Evolutionary conservation across 352 stramenopile genomes (phyloP).

Genomic region (Phytophthora rubi): DNA sequence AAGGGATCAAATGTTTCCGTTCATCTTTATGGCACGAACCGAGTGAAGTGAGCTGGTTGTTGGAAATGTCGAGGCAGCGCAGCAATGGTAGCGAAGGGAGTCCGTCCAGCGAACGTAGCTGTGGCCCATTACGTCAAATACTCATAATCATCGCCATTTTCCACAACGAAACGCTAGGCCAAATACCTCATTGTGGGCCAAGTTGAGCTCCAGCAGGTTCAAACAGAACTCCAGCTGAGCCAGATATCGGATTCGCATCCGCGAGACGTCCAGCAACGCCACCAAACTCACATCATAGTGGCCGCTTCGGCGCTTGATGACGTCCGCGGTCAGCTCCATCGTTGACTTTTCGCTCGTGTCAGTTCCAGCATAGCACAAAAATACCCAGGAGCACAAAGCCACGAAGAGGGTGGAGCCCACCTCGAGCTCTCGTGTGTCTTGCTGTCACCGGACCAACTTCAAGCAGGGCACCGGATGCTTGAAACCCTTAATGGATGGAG

Average conservation of each 20-base stretch:
- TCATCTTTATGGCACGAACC: constrained; percentile 31
- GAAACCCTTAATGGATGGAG: neutral
- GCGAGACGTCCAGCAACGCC: constrained; percentile 67
- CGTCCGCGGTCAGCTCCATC: constrained; percentile 70
- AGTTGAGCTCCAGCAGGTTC: constrained; percentile 63
- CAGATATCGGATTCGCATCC: constrained; percentile 45
- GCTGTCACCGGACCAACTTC: neutral
- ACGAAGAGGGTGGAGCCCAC: neutral
- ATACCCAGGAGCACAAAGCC: constrained; percentile 10
- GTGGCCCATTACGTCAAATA: neutral
- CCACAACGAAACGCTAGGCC: neutral
- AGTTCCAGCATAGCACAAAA: constrained; percentile 1
- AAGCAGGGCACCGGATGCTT: neutral
- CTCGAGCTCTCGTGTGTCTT: constrained; percentile 1
- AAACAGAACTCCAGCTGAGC: constrained; percentile 53
- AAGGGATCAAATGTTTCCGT: neutral
- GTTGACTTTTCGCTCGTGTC: neutral
- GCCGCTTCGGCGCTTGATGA: constrained; percentile 77
- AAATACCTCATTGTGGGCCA: constrained; percentile 59
- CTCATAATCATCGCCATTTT: neutral
- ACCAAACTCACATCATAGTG: constrained; percentile 80
- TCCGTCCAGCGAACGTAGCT: constrained; percentile 56
- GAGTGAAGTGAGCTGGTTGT: constrained; percentile 55
- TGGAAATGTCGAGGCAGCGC: constrained; percentile 52
- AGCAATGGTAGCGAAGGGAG: constrained; percentile 53